These are phyloP conservation scores for Trichoderma guizhouense DNA, from an alignment of 2,329 filamentous ascomycete species.

Conservation along the genomic window DNA sequence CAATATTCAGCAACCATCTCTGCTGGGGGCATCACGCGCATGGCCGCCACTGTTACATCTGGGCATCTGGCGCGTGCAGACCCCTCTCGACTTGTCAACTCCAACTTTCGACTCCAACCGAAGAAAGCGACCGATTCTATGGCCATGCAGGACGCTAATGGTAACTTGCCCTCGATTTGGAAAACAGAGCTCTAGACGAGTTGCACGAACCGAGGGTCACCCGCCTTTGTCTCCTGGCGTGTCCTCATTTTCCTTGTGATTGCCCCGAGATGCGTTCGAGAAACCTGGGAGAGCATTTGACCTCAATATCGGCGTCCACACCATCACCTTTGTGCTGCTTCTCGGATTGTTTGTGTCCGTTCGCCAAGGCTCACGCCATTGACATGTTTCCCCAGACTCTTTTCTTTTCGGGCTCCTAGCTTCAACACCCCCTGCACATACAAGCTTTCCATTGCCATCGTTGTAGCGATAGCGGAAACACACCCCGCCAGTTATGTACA, in stretches of 20 bases:
- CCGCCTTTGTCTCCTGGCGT: background rate
- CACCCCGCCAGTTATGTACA: background rate
- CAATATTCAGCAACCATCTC: background rate
- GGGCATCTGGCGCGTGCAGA: background rate
- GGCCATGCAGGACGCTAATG: background rate
- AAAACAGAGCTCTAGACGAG: background rate
- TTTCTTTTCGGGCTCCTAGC: background rate
- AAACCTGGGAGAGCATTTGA: background rate
- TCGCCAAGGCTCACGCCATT: background rate
- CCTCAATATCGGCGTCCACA: background rate
- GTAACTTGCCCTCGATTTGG: background rate
- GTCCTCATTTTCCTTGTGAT: background rate
- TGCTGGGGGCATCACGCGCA: background rate
- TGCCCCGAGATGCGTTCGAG: background rate
- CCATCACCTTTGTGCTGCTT: background rate
- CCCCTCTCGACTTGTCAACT: background rate
- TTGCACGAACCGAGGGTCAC: constrained; percentile 5
- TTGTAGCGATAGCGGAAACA: background rate
- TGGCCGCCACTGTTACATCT: background rate
- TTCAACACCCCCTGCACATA: background rate
- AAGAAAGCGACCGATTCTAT: background rate
- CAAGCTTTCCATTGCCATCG: background rate
- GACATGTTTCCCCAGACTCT: background rate
- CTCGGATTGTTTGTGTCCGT: background rate
- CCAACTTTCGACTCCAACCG: background rate